Conservation (phyloP, 192 early-diverging fungal genomes). For the Rhizophagus prolifer region DNA sequence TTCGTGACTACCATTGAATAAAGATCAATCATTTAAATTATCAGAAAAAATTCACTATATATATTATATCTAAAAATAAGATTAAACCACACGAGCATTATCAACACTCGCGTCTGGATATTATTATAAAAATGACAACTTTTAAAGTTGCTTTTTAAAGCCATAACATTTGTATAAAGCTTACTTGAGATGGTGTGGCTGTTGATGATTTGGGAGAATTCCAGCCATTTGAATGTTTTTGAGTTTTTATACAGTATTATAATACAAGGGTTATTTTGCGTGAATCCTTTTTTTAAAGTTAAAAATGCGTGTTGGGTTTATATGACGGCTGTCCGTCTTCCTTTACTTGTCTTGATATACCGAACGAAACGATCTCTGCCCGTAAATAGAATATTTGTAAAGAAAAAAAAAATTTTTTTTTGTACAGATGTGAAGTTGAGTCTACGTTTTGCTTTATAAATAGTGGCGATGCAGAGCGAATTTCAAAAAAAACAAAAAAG, state of each 20-base stretch:
- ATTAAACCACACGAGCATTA: not conserved
- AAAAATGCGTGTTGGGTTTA: not conserved
- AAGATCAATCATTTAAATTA: not conserved
- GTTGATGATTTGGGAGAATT: constrained; percentile 1
- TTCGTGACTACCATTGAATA: constrained; percentile 48
- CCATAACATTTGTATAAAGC: not conserved
- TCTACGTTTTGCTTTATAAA: not conserved
- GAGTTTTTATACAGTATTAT: not conserved
- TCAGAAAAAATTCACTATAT: not conserved
- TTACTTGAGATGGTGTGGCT: constrained; percentile 27
- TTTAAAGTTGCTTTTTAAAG: not conserved
- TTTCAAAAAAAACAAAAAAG: not conserved
- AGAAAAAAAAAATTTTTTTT: not conserved
- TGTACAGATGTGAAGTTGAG: not conserved
- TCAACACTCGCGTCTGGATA: not conserved
- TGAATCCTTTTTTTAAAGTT: not conserved
- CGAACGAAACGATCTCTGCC: not conserved
- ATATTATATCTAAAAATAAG: not conserved
- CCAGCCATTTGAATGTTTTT: not conserved
- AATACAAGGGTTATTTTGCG: not conserved
- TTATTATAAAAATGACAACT: not conserved
- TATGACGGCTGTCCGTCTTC: not conserved
- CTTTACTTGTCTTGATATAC: not conserved
- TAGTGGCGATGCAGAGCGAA: not conserved
- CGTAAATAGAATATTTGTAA: not conserved